Evolutionary conservation across 2,329 filamentous ascomycete genomes (phyloP).

Genomic region (Alternaria ethzedia): DNA sequence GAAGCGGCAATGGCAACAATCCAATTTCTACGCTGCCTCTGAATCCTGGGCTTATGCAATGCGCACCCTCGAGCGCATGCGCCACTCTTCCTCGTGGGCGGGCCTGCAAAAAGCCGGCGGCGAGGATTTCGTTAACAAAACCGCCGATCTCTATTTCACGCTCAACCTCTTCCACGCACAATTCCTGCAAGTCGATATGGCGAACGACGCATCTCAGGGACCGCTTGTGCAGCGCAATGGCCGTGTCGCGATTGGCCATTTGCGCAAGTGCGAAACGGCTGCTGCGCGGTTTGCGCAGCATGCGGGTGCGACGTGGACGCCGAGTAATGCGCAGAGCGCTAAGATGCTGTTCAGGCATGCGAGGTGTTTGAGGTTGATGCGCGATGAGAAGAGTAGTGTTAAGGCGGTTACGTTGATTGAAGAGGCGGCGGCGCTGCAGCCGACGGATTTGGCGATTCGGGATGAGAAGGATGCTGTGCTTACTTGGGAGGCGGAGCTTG

Average conservation of each 20-base stretch:
- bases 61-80: conserved; percentile 37
- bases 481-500: conserved; percentile 25
- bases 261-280: conserved; percentile 30
- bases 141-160: conserved; percentile 32
- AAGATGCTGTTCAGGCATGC: conserved; percentile 36
- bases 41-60: conserved; percentile 32
- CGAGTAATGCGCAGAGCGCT: conserved; percentile 28
- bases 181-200: conserved; percentile 35
- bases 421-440: conserved; percentile 23
- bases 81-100: conserved; percentile 33
- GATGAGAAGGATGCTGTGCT: conserved; percentile 26
- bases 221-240: conserved; percentile 22
- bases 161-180: conserved; percentile 32
- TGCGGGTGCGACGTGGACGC: conserved; percentile 29
- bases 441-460: conserved; percentile 24
- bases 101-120: conserved; percentile 26
- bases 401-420: conserved; percentile 25
- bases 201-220: neutral
- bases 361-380: conserved; percentile 27
- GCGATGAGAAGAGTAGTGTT: conserved; percentile 8
- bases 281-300: conserved; percentile 33
- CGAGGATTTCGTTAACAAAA: conserved; percentile 31
- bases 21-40: conserved; percentile 24
- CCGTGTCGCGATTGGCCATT: conserved; percentile 14
- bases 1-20: conserved; percentile 37